These are phyloP conservation scores for Porcisia hertigi DNA, from an alignment of 208 protist species.

Conservation along the genomic window DNA sequence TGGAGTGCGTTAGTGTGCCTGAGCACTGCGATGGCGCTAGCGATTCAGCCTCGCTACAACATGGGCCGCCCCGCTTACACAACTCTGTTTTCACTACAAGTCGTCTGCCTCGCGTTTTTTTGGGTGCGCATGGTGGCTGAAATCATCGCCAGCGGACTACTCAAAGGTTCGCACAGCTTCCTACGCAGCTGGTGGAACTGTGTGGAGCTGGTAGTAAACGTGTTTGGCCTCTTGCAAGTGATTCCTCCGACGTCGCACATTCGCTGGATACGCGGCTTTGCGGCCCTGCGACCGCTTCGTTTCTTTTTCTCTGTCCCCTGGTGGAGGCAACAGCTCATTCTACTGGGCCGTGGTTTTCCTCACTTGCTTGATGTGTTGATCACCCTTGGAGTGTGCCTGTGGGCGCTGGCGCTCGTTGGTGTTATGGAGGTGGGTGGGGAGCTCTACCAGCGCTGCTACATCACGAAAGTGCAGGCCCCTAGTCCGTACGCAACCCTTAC, in stretches of 20 bases:
- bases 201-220: constrained; percentile 49
- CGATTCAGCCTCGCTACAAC: constrained; percentile 44
- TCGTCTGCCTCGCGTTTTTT: constrained; percentile 46
- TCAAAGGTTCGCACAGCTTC: constrained; percentile 34
- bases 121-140: constrained; percentile 54
- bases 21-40: constrained; percentile 36
- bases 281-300: constrained; percentile 48
- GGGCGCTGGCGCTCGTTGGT: constrained; percentile 42
- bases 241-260: constrained; percentile 40
- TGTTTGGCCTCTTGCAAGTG: constrained; percentile 48
- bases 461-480: constrained; percentile 9
- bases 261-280: constrained; percentile 51
- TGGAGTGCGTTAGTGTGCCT: constrained; percentile 33
- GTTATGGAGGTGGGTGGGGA: constrained; percentile 29
- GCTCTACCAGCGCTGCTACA: constrained; percentile 40
- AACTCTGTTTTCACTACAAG: constrained; percentile 33
- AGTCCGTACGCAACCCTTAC: constrained; percentile 3
- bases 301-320: constrained; percentile 31
- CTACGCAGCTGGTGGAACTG: constrained; percentile 53
- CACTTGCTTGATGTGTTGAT: constrained; percentile 36
- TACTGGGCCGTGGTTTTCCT: constrained; percentile 30
- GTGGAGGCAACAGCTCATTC: constrained; percentile 27
- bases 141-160: constrained; percentile 40
- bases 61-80: constrained; percentile 24
- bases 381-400: constrained; percentile 25